Conservation (phyloP, 768 basidiomycete genomes). For the Paxillus rubicundulus region DNA sequence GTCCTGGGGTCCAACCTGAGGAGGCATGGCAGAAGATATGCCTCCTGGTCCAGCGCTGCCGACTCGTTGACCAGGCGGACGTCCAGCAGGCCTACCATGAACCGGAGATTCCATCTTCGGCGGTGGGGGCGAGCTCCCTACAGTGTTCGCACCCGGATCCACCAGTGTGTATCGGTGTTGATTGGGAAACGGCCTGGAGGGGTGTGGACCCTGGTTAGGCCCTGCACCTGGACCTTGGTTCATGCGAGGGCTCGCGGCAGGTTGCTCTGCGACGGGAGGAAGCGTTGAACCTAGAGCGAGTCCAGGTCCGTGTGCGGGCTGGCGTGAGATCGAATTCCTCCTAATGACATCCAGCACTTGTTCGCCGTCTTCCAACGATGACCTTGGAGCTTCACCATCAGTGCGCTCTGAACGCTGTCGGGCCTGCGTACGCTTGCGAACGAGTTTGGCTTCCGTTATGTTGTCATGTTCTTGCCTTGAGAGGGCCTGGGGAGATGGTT, state of each 20-base stretch:
- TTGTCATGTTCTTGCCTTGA: constrained; percentile 78
- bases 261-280: constrained; percentile 15
- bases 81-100: constrained; percentile 29
- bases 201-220: constrained; percentile 6
- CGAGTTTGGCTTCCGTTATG: constrained; percentile 75
- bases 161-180: constrained; percentile 48
- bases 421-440: constrained; percentile 77
- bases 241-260: constrained; percentile 2
- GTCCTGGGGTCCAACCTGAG: constrained; percentile 5
- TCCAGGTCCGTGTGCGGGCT: constrained; percentile 11
- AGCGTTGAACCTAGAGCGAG: constrained; percentile 5
- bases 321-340: constrained; percentile 42
- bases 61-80: constrained; percentile 31
- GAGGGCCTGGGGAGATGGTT: constrained; percentile 59
- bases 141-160: constrained; percentile 36
- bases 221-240: constrained; percentile 3
- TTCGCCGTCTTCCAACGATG: constrained; percentile 34
- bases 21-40: constrained; percentile 9
- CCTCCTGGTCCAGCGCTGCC: constrained; percentile 14
- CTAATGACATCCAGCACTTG: constrained; percentile 56
- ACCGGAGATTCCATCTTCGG: constrained; percentile 20
- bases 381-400: constrained; percentile 10
- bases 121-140: constrained; percentile 9
- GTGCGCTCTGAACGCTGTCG: constrained; percentile 47
- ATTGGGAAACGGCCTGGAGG: constrained; percentile 30